Base-by-base conservation (phyloP, 2,329 filamentous ascomycete species). In the Apiospora koreana region DNA sequence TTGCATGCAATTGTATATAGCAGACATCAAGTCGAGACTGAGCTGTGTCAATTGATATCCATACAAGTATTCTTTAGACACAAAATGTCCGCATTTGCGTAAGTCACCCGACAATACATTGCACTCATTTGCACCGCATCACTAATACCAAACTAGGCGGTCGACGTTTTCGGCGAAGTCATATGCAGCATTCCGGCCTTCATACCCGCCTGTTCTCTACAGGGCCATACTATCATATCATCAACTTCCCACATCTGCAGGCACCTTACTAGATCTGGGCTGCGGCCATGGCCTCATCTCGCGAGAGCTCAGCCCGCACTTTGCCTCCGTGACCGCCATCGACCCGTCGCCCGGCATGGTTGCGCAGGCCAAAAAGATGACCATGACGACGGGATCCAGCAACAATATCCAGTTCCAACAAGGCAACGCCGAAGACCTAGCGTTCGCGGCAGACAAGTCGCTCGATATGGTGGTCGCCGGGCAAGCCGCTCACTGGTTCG, bases 401-500 rank as follows among this genome's bases (percentile, higher is more conserved):
- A 31, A 18, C 10, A 45, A 86, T 65, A 82, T 91, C 69, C 78
- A 79, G 0, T 89, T 88, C 74, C 81, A 78, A 1, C 81, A 86
- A 71, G 86, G 84, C 7, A 78, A 80, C 1, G 87, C 88, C 0
- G 89, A 92, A 75, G 81, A 87, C 68, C 78, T 91, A 3, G 79
- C 79, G 0, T 88, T 87, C 72, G 70, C 91, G 1, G 68, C 77
- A 0, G 84, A 86, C 70, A 80, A 76, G 6, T 84, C 81, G 4
- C 78, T 91, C 1, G 89, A 92, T 76, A 79, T 85, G 74, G 81
- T 80, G 6, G 82, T 86, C 21, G 80, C 84, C 5, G 85, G 82
- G 9, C 89, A 92, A 75, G 85, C 89, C 9, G 88, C 89, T 50
- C 90, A 92, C 77, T 92, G 90, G 90, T 92, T 92, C 77, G 84